Evolutionary conservation across 306 rosid genomes (phyloP), one percentile per base, ranked within the genome.

Genomic region (Urtica urens): DNA sequence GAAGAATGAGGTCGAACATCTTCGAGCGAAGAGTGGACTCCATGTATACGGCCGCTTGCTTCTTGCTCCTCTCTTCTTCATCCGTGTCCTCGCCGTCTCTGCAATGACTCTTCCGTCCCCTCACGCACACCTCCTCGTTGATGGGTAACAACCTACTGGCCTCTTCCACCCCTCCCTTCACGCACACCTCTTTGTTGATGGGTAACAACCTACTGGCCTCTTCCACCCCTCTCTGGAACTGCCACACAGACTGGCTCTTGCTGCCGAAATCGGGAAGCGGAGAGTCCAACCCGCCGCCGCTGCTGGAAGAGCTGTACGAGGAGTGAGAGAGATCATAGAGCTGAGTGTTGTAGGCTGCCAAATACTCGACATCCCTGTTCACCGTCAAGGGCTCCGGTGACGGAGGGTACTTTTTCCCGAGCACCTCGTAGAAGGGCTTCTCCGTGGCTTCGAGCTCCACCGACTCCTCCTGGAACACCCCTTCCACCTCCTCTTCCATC

Each of bases 401-500:
- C 55, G 80, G 80, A n/a, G 99, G 94, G 23, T 85, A 85, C 40
- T 82, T 75, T 58, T 92, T 67, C 7, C 96, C 96, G 46, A 92
- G 78, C 23, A 73, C 95, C 14, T 92, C 99, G 35, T 92, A 92
- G 45, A 92, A 77, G 1, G 96, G 63, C 71, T 73, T 82, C 75
- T 85, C 99, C 2, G 99, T 95, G 14, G 80, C 84, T 51, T 85
- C 93, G 75, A 90, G 93, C 68, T 85, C 96, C 65, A 85, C 67
- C 59, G 99, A 90, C 64, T 82, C 94, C 59, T 85, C 87, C 58
- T 75, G 81, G 87, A 77, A 79, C 73, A 73, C 85, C 35, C 82
- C 99, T 60, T 85, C 99, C 77, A 82, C 61, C 53, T 85, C 99
- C 66, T 85, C 96, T 55, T 92, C 96, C 99, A 92, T 92, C 15